Evolutionary conservation across 345 rosid genomes (phyloP).

Genomic region (Turnera subulata): DNA sequence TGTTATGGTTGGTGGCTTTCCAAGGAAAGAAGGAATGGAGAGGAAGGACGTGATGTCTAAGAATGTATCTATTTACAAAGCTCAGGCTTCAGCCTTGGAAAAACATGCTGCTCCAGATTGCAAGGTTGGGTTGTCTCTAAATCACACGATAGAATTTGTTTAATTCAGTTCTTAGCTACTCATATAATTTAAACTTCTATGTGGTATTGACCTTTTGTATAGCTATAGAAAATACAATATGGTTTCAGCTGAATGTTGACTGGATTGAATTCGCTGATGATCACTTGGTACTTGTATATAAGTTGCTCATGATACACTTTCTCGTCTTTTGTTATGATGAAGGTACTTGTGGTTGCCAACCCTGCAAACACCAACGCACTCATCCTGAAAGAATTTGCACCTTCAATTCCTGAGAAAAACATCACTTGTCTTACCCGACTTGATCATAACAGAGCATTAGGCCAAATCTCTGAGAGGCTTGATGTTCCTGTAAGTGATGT

Average conservation of each 20-base stretch:
- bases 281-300: too few species aligned
- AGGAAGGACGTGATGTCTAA: slow-evolving; percentile 73
- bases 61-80: slow-evolving; percentile 65
- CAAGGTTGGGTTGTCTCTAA: slow-evolving; percentile 36
- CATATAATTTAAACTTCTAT: neutral
- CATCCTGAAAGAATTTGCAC: slow-evolving; percentile 72
- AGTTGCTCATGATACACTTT: too few species aligned
- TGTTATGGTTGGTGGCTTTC: slow-evolving; percentile 66
- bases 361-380: slow-evolving; percentile 92
- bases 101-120: slow-evolving; percentile 67
- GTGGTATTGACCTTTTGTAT: too few species aligned
- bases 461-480: slow-evolving; percentile 61
- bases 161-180: neutral
- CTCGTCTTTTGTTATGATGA: neutral
- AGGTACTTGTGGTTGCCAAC: slow-evolving; percentile 72
- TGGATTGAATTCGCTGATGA: too few species aligned
- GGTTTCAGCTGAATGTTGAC: too few species aligned
- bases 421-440: slow-evolving; percentile 79
- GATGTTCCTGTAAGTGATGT: slow-evolving; percentile 50
- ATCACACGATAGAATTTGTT: neutral
- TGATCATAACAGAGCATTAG: slow-evolving; percentile 80
- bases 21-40: slow-evolving; percentile 67
- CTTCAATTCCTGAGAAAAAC: slow-evolving; percentile 73
- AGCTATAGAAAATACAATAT: too few species aligned
- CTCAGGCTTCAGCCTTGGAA: slow-evolving; percentile 81